Conservation (phyloP, 176 grass and related monocot genomes). For the Juncus inflexus region DNA sequence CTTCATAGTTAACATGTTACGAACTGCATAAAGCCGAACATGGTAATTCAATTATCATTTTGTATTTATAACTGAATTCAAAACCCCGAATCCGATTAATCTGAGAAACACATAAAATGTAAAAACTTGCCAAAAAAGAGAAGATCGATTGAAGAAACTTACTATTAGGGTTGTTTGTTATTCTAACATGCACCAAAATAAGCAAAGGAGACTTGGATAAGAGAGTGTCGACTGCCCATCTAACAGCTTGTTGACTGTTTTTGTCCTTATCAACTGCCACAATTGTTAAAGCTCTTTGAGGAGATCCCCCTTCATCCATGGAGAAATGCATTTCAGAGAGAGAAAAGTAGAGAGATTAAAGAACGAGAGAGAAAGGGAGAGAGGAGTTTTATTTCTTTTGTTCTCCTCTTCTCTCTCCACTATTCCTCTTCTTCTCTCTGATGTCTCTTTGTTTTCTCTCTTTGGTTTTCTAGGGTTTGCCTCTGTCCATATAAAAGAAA, state of each 20-base stretch:
- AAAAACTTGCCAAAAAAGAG: neutral
- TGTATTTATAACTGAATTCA: too few species aligned
- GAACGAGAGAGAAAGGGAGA: slow-evolving; percentile 31
- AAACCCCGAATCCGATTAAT: too few species aligned
- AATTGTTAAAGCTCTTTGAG: slow-evolving; percentile 30
- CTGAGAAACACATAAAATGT: too few species aligned
- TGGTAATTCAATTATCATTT: too few species aligned
- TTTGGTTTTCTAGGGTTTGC: neutral
- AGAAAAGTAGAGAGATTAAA: slow-evolving; percentile 28
- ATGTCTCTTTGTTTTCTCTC: slow-evolving; percentile 2
- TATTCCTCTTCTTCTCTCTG: slow-evolving; percentile 21
- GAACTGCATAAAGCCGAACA: too few species aligned
- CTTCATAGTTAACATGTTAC: too few species aligned
- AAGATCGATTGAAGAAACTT: slow-evolving; percentile 19
- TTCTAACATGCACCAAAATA: slow-evolving; percentile 62
- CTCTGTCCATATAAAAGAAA: neutral
- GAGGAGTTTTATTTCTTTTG: slow-evolving; percentile 30
- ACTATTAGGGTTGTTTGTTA: slow-evolving; percentile 34
- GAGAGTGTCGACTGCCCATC: slow-evolving; percentile 73
- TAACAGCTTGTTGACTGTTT: slow-evolving; percentile 74
- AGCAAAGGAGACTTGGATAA: slow-evolving; percentile 43
- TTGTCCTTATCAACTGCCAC: slow-evolving; percentile 74
- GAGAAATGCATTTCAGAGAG: slow-evolving; percentile 36
- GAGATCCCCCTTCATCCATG: slow-evolving; percentile 17
- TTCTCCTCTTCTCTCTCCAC: slow-evolving; percentile 40